Evolutionary conservation across 1,284 basidiomycete species (phyloP), one percentile per base, ranked within the genome.

Genomic region (Crocinoboletus sp.): DNA sequence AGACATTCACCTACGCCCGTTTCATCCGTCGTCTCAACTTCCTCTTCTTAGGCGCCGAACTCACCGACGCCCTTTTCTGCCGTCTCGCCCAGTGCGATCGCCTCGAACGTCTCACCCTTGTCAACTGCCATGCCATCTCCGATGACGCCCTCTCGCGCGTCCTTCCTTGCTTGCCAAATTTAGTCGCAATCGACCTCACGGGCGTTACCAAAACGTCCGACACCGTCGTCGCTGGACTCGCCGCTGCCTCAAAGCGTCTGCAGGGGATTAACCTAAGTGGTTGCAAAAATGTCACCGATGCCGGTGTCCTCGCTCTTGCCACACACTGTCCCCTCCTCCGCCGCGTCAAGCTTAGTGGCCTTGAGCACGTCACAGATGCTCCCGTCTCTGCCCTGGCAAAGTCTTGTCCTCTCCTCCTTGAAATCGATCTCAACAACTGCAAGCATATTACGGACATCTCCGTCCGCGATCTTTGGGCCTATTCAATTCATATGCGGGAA

Each of bases 11-110:
- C 6, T 99, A 99, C 61, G 77, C 89, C 34, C 73, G 75, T 45
- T 94, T 95, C 59, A 84, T 99, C 53, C 85, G 92, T 33, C 82
- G 96, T 16, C 80, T 99, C 59, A 96, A 97, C 63, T 89, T 99
- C 61, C 77, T 86, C 43, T 74, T 77, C 42, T 73, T 98, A 31
- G 80, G 82, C 30, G 67, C 72, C 28, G 78, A 84, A 48, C 76
- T 98, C 56, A 80, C 76, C 45, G 92, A 97, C 68, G 78, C 84
- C 44, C 75, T 91, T 49, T 82, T 98, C 61, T 69, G 73, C 39
- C 77, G 82, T 41, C 80, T 98, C 52, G 71, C 78, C 15, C 76
- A 75, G 33, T 99, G 96, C 68, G 75, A 80, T 49, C 75, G 90
- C 35, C 77, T 98, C 40, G 96, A 99, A 69, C 81, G 96, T 37